Evolutionary conservation across 2,329 filamentous ascomycete genomes (phyloP), one percentile per base, ranked within the genome.

Genomic region (Curvularia hawaiiensis): DNA sequence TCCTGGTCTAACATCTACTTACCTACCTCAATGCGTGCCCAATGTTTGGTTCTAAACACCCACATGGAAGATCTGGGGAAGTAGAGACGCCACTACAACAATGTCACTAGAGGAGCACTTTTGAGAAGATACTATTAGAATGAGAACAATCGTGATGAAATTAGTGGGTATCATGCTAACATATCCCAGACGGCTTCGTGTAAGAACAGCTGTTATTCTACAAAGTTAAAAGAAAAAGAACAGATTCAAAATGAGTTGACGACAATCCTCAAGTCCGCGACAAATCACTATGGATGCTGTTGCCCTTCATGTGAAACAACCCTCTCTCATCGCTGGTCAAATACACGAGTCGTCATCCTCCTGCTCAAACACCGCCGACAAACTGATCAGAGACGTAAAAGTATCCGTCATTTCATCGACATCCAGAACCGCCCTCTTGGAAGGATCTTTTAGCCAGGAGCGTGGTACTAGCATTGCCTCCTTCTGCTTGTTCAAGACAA

Each of bases 291-390:
- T 31, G n/a, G 18, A 47, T 22, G 43, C 28, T n/a, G n/a, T 11
- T 8, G 6, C 18, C 3, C 18, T 22, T 3, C 10, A 31, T 9
- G 3, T 2, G 1, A 31, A 31, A 33, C 10, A 7, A 20, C 10
- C 4, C n/a, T 5, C 8, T 16, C n/a, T 18, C 24, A 18, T 30
- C 7, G 7, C 16, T 18, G 3, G 9, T 20, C 26, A 18, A 14
- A 40, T 26, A 5, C 20, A 35, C 6, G 12, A 14, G 33, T 56
- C 48, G 4, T 67, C 61, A 7, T 64, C 59, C 1, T 63, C 63
- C 14, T 62, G 3, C 9, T 28, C 26, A 28, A 28, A 28, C 26
- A 7, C 4, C 26, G 26, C 26, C 26, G 26, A 28, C 2, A 28
- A 28, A 28, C 26, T 28, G 26, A 28, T 28, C 26, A 28, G 26